These are phyloP conservation scores for Curvularia verruculosa DNA, from an alignment of 2,329 filamentous ascomycete species.

Conservation along the genomic window DNA sequence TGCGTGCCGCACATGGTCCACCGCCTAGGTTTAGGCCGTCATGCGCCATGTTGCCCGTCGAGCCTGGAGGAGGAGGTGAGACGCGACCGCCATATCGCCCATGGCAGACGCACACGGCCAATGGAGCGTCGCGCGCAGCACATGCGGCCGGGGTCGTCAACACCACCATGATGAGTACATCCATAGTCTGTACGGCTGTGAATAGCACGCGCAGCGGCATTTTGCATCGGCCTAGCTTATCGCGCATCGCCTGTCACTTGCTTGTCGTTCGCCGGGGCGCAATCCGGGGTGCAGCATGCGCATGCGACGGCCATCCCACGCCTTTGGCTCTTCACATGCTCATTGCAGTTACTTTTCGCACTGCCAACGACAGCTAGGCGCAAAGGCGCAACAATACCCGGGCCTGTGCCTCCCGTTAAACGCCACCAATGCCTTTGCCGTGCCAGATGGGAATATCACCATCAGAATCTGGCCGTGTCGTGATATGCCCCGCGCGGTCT, in stretches of 20 bases:
- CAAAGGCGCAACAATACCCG: neutral
- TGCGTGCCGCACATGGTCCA: slow-evolving; percentile 14
- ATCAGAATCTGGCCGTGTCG: neutral
- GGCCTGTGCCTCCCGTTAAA: neutral
- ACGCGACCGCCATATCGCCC: slow-evolving; percentile 16
- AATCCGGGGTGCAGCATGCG: slow-evolving; percentile 30
- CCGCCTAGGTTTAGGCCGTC: slow-evolving; percentile 17
- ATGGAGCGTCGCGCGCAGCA: slow-evolving; percentile 10
- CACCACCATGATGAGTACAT: neutral
- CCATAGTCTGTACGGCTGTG: too few species aligned
- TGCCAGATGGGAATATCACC: neutral
- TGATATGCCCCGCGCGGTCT: slow-evolving; percentile 3
- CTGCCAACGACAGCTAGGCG: neutral
- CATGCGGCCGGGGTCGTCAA: slow-evolving; percentile 13
- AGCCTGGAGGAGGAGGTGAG: slow-evolving; percentile 11
- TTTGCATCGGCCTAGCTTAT: slow-evolving; percentile 16
- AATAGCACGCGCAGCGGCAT: neutral
- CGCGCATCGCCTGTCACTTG: slow-evolving; percentile 6
- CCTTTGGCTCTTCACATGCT: slow-evolving; percentile 18
- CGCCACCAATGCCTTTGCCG: neutral
- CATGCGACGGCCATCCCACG: neutral
- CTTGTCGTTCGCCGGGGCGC: too few species aligned
- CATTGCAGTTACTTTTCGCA: neutral
- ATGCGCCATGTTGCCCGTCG: slow-evolving; percentile 16
- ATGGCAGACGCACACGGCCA: slow-evolving; percentile 7